Base-by-base conservation (phyloP, 2,329 filamentous ascomycete species). In the Sarocladium brachiariae region DNA sequence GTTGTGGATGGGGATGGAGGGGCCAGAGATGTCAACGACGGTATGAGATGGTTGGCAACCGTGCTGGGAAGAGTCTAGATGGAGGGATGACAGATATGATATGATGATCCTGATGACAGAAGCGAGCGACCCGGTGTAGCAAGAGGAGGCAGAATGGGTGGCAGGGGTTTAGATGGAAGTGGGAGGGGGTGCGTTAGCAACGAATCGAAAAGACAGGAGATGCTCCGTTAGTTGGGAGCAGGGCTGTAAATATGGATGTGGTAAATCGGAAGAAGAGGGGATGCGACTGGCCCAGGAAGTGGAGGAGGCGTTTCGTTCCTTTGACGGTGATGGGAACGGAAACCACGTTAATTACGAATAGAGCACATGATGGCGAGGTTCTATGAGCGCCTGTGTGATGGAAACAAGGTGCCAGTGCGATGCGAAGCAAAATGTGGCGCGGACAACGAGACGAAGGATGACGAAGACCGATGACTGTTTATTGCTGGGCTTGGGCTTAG, bases 351-450 rank as follows among this genome's bases (percentile, higher is more conserved):
- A n/a, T n/a, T n/a, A n/a, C n/a, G n/a, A n/a, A n/a, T n/a, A n/a
- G n/a, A n/a, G n/a, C n/a, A n/a, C n/a, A n/a, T n/a, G n/a, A n/a
- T n/a, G n/a, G n/a, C n/a, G n/a, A n/a, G n/a, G n/a, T n/a, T n/a
- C n/a, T n/a, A n/a, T n/a, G n/a, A n/a, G n/a, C n/a, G n/a, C n/a
- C n/a, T n/a, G n/a, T n/a, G n/a, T n/a, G n/a, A n/a, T n/a, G n/a
- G n/a, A n/a, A n/a, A n/a, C n/a, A n/a, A n/a, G n/a, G n/a, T n/a
- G n/a, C n/a, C n/a, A n/a, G n/a, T n/a, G n/a, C n/a, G n/a, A n/a
- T n/a, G n/a, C n/a, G n/a, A n/a, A n/a, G n/a, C n/a, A n/a, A 57
- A 59, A 63, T 66, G 38, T 71, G 70, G 48, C 70, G 62, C 47
- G 34, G 14, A 6, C 27, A 13, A 13, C 7, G 27, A 30, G 7